Conservation (phyloP, 2,329 filamentous ascomycete genomes). For the Neofusicoccum parvum region DNA sequence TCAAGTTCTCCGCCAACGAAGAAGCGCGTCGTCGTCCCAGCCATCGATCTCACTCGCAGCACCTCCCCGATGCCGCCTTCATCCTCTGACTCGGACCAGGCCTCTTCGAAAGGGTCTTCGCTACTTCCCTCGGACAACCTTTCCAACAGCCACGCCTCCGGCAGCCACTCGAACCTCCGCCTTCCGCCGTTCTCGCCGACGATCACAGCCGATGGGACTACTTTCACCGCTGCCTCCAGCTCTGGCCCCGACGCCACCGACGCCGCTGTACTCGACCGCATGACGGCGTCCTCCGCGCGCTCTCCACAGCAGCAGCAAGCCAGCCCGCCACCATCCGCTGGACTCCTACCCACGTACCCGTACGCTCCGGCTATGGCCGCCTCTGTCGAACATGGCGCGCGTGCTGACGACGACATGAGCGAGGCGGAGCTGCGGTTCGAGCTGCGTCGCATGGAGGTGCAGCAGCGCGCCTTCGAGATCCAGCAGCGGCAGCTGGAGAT, state of each 20-base stretch:
- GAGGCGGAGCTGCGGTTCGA: not conserved
- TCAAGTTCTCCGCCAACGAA: not conserved
- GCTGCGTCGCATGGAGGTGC: not conserved
- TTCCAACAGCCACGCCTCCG: too few relatives aligned
- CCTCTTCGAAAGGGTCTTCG: too few relatives aligned
- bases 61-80: not conserved
- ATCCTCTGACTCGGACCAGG: too few relatives aligned
- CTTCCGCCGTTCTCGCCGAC: too few relatives aligned
- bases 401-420: not conserved
- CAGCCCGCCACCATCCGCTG: not conserved
- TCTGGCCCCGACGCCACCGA: not conserved
- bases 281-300: too few relatives aligned
- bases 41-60: conserved; percentile 7
- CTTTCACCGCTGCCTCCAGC: not conserved
- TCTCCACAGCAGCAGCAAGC: not conserved
- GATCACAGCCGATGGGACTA: too few relatives aligned
- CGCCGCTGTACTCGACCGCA: too few relatives aligned
- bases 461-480: not conserved
- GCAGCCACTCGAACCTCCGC: too few relatives aligned
- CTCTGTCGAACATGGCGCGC: too few relatives aligned
- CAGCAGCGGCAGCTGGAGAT: not conserved
- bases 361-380: too few relatives aligned
- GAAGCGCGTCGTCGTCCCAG: not conserved
- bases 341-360: not conserved
- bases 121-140: not conserved